Conservation (phyloP, 2,329 filamentous ascomycete genomes). For the Colletotrichum sp. region DNA sequence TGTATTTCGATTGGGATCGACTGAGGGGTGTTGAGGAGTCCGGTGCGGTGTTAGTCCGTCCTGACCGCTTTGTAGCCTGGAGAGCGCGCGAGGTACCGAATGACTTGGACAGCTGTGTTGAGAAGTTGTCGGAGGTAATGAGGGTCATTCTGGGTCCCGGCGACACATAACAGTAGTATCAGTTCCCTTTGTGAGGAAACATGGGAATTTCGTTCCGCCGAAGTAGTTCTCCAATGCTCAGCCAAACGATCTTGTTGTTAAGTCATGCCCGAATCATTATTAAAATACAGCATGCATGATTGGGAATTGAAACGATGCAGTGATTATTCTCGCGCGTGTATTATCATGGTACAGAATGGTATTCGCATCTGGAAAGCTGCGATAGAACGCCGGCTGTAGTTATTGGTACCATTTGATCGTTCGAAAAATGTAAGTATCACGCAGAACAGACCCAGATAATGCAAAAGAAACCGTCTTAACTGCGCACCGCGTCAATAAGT, state of each 20-base stretch:
- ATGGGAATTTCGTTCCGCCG: neutral
- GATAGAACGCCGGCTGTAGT: too few species aligned
- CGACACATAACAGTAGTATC: neutral
- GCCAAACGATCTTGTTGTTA: too few species aligned
- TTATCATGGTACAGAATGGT: neutral
- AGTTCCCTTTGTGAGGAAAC: neutral
- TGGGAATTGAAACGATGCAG: too few species aligned
- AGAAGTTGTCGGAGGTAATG: neutral
- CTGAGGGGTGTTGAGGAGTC: neutral
- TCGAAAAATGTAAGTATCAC: neutral
- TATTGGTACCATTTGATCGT: too few species aligned
- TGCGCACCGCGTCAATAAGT: neutral
- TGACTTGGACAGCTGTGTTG: neutral
- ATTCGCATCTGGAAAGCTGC: neutral
- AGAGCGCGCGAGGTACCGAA: neutral
- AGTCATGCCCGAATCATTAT: neutral
- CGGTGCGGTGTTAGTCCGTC: neutral
- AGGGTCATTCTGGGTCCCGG: neutral
- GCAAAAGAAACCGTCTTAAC: neutral
- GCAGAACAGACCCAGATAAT: neutral
- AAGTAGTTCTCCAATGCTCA: neutral
- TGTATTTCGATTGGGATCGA: neutral
- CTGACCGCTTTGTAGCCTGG: neutral
- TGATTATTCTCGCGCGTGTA: too few species aligned
- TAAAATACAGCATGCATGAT: too few species aligned